phyloP scores from a whole-genome alignment of 2,329 filamentous ascomycete species.

The Aspergillus proliferans region DNA sequence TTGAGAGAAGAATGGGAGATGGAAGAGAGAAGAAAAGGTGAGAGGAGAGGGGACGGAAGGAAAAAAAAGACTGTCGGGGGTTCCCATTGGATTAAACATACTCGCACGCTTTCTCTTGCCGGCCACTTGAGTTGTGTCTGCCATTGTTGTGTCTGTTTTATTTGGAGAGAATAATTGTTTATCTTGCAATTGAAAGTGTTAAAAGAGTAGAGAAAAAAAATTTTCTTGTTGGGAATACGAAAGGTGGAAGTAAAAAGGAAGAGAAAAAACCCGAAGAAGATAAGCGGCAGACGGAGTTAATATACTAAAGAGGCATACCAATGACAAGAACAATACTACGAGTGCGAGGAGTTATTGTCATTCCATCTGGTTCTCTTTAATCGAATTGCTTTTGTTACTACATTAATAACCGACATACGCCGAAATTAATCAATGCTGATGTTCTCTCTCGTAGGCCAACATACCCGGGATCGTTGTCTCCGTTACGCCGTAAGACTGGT shows the following conservation, averaged over 20 bases:
- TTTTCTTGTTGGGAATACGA: background rate
- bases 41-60: background rate
- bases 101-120: conserved; percentile 36
- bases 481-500: background rate
- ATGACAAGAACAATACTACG: no score
- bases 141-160: conserved; percentile 24
- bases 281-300: background rate
- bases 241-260: conserved; percentile 2
- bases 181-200: background rate
- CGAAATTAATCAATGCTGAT: background rate
- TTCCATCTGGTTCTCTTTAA: background rate
- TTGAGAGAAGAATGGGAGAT: background rate
- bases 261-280: background rate
- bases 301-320: no score
- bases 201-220: conserved; percentile 5
- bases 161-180: background rate
- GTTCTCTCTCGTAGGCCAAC: background rate
- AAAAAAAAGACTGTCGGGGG: conserved; percentile 4
- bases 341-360: background rate
- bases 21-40: background rate
- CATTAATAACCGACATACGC: background rate
- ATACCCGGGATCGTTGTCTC: background rate
- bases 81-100: conserved; percentile 19
- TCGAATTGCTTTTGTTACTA: background rate
- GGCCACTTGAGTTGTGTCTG: conserved; percentile 24